Base-by-base conservation (phyloP, 2,329 filamentous ascomycete genomes). In the Penicillium verrucosum region DNA sequence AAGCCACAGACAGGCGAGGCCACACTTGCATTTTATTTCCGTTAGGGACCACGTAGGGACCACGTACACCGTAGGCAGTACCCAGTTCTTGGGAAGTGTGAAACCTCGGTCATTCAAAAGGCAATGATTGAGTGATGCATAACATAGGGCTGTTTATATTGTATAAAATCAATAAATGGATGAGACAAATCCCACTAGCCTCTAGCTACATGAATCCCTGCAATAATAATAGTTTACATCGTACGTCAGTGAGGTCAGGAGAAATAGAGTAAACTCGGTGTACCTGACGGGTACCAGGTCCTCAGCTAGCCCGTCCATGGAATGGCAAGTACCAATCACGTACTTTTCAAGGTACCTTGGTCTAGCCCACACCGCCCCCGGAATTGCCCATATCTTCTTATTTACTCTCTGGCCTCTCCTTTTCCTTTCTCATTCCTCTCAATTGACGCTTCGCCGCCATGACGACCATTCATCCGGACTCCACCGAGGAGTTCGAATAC, bases 401-500 rank as follows among this genome's bases (percentile, higher is more conserved):
- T 59, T 62, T 59, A 64, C 62, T 60, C 48, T 51, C 51, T 60
- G 50, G 45, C 29, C 50, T 61, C 59, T 65, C 60, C 60, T 61
- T 62, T 65, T 65, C 61, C 51, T 40, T 49, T 48, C 43, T 29
- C 54, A 62, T 50, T 49, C 58, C 58, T 61, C 59, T 61, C 68
- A 68, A 66, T 69, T 70, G 52, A 54, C 64, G 58, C 63, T 60
- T 60, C 51, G 52, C 61, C 57, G 65, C 57, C 56, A 74, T 74
- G 77, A 71, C 71, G 66, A 75, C 72, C 60, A 69, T 68, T 48
- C 75, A 77, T 58, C 72, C 77, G 55, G 75, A 78, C 74, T 77
- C 76, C 67, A 70, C 66, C 21, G 76, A 78, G 66, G 78, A 79
- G 69, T 78, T 79, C 68, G 78, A 80, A 68, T 80, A 78, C 67